phyloP scores from a whole-genome alignment of 192 early-diverging fungal genomes.

The Coemansia sp. region DNA sequence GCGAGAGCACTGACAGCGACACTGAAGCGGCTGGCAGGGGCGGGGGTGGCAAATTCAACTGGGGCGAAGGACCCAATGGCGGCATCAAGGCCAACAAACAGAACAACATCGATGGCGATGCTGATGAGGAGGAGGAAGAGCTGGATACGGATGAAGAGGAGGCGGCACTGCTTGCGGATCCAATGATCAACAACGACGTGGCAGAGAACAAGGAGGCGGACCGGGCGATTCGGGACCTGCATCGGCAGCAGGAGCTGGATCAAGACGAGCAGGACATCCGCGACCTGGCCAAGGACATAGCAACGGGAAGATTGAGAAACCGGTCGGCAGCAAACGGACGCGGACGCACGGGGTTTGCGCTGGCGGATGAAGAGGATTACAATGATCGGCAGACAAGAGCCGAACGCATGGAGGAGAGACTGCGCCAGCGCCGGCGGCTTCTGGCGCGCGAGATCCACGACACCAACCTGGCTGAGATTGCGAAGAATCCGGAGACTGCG shows the following conservation, averaged over 20 bases:
- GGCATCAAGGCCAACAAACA: not conserved
- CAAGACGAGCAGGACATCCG: slow-evolving; percentile 44
- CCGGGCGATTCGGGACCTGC: slow-evolving; percentile 37
- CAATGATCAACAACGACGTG: slow-evolving; percentile 45
- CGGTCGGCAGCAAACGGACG: slow-evolving; percentile 2
- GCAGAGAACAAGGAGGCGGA: slow-evolving; percentile 24
- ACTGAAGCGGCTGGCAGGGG: slow-evolving; percentile 7
- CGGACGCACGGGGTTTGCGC: slow-evolving; percentile 9
- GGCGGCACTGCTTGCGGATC: slow-evolving; percentile 36
- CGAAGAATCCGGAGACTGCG: slow-evolving; percentile 53
- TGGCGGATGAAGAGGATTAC: slow-evolving; percentile 46
- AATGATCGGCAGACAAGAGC: slow-evolving; percentile 44
- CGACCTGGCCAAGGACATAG: slow-evolving; percentile 39
- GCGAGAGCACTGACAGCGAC: slow-evolving; percentile 44
- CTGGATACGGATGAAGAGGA: slow-evolving; percentile 45
- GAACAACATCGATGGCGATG: slow-evolving; percentile 1
- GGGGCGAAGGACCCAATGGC: slow-evolving; percentile 14
- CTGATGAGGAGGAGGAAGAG: slow-evolving; percentile 39
- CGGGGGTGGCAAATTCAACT: slow-evolving; percentile 38
- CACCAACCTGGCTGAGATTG: slow-evolving; percentile 39
- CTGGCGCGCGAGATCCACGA: slow-evolving; percentile 44
- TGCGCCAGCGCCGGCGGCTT: slow-evolving; percentile 19
- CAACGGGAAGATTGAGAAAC: slow-evolving; percentile 34
- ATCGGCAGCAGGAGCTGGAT: slow-evolving; percentile 38
- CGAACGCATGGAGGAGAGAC: slow-evolving; percentile 50